Base-by-base conservation (phyloP, 2,329 filamentous ascomycete genomes). In the Apiospora malaysiana region DNA sequence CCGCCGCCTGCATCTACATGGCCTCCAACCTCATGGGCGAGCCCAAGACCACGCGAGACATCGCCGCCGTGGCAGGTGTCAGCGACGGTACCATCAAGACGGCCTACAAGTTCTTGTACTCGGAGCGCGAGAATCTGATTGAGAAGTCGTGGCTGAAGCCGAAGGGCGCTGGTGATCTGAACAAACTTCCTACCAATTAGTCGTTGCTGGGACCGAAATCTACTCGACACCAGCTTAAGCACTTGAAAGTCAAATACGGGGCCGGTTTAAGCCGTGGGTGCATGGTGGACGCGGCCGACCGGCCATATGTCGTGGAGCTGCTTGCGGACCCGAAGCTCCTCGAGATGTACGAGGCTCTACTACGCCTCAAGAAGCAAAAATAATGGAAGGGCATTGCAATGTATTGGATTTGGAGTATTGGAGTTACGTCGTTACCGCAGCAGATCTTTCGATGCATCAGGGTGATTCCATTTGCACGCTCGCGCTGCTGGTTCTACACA, bases 21-120 rank as follows among this genome's bases (percentile, higher is more conserved):
- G 93, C 95, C 4, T 94, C 94, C 42, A 91, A 95, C 78, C 87
- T 98, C 47, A 92, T 97, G 84, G 93, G 92, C 70, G 89, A 96
- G 75, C 86, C 90, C 25, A 93, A 93, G 77, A 86, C 89, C 8
- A 92, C 94, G n/a, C 95, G 95, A 81, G 93, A 97, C 72, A 98
- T 99, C 76, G 93, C 94, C 6, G 82, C 83, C 32, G 92, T 96
- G 23, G 94, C 93, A 0, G 94, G 94, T 74, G 96, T 99, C 40
- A 98, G 94, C 80, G 97, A 99, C 79, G 95, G 96, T 70, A 99
- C 96, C 0, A 97, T 99, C 77, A 95, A 97, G 78, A 97, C 94
- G 37, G 95, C 95, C 0, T 99, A 98, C 85, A 96, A 96, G 79
- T 91, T 93, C 78, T 87, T 99, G 67, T 95, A 95, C 79, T 86